Conservation (phyloP, 2,329 filamentous ascomycete species). For the Curvularia spicifera region DNA sequence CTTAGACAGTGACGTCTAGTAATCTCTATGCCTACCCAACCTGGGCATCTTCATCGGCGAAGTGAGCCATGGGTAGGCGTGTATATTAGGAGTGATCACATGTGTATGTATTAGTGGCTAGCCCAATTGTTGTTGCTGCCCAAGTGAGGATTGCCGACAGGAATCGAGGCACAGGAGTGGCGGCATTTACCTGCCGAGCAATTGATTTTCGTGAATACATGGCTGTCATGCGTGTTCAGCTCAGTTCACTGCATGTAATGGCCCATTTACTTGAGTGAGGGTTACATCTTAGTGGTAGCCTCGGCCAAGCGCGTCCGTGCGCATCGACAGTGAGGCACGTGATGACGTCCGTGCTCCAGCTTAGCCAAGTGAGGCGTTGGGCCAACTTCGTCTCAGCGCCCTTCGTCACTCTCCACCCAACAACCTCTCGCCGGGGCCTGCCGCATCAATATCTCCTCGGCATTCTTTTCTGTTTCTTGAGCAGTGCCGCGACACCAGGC, state of each 20-base stretch:
- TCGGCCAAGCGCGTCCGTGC: constrained; percentile 1
- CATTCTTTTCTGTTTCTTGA: constrained; percentile 30
- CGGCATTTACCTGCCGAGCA: neutral
- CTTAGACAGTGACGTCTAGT: constrained; percentile 37
- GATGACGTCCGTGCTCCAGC: constrained; percentile 18
- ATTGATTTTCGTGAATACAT: neutral
- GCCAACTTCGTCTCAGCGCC: constrained; percentile 19
- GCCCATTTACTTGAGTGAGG: neutral
- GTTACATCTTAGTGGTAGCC: constrained; percentile 8
- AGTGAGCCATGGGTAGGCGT: constrained; percentile 2
- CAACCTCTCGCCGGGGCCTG: constrained; percentile 24
- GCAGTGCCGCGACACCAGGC: constrained; percentile 22
- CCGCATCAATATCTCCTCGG: constrained; percentile 27
- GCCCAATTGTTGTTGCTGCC: constrained; percentile 20
- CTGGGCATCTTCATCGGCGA: neutral
- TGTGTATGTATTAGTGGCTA: constrained; percentile 11
- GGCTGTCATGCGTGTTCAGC: neutral
- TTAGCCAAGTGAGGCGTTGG: constrained; percentile 21
- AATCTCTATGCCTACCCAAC: neutral
- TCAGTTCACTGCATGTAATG: neutral
- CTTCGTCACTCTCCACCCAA: constrained; percentile 28
- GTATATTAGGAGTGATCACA: constrained; percentile 18
- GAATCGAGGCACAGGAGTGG: neutral
- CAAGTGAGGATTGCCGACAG: constrained; percentile 8
- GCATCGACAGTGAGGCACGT: constrained; percentile 9